phyloP scores from a whole-genome alignment of 768 basidiomycete species.

The Trametes maxima region DNA sequence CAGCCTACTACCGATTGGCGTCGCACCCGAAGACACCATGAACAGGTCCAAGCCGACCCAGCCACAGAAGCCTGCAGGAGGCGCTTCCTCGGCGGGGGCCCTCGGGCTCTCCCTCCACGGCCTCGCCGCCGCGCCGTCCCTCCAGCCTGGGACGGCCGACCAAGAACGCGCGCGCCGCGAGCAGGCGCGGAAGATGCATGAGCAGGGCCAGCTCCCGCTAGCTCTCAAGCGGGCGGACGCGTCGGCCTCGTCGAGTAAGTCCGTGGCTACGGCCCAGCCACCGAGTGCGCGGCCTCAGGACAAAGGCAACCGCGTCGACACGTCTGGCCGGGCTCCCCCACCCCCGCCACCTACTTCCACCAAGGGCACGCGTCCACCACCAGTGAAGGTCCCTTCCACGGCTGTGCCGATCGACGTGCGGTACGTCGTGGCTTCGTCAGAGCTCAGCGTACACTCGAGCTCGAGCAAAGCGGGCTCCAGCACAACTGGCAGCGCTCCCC shows the following conservation, averaged over 20 bases:
- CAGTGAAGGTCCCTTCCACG: neutral
- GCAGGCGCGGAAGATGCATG: too few species aligned
- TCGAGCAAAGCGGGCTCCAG: neutral
- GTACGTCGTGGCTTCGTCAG: neutral
- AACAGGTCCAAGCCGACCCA: neutral
- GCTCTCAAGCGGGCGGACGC: too few species aligned
- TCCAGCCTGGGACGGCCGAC: too few species aligned
- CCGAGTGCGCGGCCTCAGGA: neutral
- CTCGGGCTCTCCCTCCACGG: too few species aligned
- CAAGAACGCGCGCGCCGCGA: too few species aligned
- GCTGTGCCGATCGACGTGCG: constrained; percentile 7
- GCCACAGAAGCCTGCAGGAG: too few species aligned
- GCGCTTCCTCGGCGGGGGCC: too few species aligned
- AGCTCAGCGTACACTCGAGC: neutral
- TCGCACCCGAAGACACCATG: neutral
- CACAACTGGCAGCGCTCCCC: neutral
- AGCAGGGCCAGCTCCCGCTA: too few species aligned
- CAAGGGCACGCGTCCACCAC: neutral
- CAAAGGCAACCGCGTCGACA: neutral
- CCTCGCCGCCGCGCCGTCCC: too few species aligned
- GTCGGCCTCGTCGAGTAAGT: too few species aligned
- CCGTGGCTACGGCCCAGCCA: neutral
- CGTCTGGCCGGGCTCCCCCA: neutral
- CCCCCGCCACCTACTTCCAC: neutral
- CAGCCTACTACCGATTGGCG: neutral